A percentile compares a stretch with the other conserved stretches of the same genome.
Conservation (phyloP, 176 grass and related monocot genomes). For the barley (Hordeum vulgare) region DNA sequence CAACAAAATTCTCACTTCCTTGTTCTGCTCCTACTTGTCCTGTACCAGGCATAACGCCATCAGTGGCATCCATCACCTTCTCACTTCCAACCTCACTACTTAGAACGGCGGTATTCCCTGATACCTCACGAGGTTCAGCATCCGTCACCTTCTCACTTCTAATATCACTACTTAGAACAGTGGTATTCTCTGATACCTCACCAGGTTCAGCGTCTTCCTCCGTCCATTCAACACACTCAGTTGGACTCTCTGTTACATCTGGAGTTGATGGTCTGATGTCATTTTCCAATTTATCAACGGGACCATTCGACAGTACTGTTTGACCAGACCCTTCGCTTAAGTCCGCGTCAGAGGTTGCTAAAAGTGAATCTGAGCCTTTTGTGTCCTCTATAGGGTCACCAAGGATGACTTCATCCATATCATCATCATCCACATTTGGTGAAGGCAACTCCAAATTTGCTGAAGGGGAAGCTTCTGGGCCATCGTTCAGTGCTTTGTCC, state of each 20-base stretch:
- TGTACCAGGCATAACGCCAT: not conserved
- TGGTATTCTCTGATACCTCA: constrained; percentile 5
- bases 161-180: constrained; percentile 2
- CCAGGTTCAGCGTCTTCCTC: constrained; percentile 32
- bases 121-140: constrained; percentile 14
- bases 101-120: constrained; percentile 19
- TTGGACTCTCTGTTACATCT: constrained; percentile 37
- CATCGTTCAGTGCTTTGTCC: constrained; percentile 41
- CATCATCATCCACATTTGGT: constrained; percentile 20
- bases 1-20: not conserved
- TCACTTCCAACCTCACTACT: not conserved
- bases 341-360: constrained; percentile 5
- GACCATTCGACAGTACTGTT: constrained; percentile 5
- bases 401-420: constrained; percentile 41
- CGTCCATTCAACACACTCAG: constrained; percentile 39
- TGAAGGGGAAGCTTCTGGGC: constrained; percentile 38
- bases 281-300: constrained; percentile 16
- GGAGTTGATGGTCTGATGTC: constrained; percentile 41
- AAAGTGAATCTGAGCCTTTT: constrained; percentile 18
- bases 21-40: constrained; percentile 18
- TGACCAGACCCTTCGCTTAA: constrained; percentile 13
- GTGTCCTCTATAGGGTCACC: constrained; percentile 17
- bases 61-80: constrained; percentile 10
- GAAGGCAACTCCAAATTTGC: constrained; percentile 41
- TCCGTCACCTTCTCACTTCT: constrained; percentile 15